These are phyloP conservation scores for Testicularia cyperi DNA, from an alignment of 1,284 basidiomycete species.

Conservation along the genomic window DNA sequence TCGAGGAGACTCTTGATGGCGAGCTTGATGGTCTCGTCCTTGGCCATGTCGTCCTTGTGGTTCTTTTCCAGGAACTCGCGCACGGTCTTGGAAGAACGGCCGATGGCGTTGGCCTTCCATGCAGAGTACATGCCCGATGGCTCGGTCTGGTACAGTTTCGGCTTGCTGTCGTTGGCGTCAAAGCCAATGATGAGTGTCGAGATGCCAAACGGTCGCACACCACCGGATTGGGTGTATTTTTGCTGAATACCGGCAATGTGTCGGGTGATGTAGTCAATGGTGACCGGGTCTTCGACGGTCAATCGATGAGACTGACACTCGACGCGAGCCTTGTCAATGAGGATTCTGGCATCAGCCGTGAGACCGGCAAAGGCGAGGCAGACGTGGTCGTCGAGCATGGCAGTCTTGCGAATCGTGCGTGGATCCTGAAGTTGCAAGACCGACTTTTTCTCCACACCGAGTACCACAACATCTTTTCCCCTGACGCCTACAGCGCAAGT, in stretches of 20 bases:
- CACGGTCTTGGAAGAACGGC: slow-evolving; percentile 95
- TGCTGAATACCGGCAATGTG: slow-evolving; percentile 98
- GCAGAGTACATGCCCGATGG: slow-evolving; percentile 93
- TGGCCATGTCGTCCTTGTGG: slow-evolving; percentile 83
- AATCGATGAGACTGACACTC: slow-evolving; percentile 97
- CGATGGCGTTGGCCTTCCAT: slow-evolving; percentile 99
- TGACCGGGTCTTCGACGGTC: slow-evolving; percentile 97
- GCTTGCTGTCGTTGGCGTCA: slow-evolving; percentile 84
- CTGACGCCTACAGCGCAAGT: slow-evolving; percentile 97
- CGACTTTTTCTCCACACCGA: slow-evolving; percentile 99
- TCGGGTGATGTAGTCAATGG: slow-evolving; percentile 96
- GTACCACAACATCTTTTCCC: slow-evolving; percentile 89
- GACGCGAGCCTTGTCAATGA: slow-evolving; percentile 95
- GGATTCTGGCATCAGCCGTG: slow-evolving; percentile 93
- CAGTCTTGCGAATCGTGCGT: slow-evolving; percentile 94
- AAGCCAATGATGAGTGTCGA: slow-evolving; percentile 96
- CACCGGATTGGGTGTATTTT: slow-evolving; percentile 98
- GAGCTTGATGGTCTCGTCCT: slow-evolving; percentile 89
- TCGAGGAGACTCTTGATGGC: slow-evolving; percentile 94
- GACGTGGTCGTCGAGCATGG: slow-evolving; percentile 96
- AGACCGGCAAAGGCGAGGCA: slow-evolving; percentile 96
- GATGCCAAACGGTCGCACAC: slow-evolving; percentile 96
- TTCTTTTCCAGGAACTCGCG: slow-evolving; percentile 99
- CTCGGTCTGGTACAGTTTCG: slow-evolving; percentile 93
- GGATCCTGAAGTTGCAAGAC: slow-evolving; percentile 97